Base-by-base conservation (phyloP, 495 filamentous ascomycete genomes). In the Xylaria grammica region DNA sequence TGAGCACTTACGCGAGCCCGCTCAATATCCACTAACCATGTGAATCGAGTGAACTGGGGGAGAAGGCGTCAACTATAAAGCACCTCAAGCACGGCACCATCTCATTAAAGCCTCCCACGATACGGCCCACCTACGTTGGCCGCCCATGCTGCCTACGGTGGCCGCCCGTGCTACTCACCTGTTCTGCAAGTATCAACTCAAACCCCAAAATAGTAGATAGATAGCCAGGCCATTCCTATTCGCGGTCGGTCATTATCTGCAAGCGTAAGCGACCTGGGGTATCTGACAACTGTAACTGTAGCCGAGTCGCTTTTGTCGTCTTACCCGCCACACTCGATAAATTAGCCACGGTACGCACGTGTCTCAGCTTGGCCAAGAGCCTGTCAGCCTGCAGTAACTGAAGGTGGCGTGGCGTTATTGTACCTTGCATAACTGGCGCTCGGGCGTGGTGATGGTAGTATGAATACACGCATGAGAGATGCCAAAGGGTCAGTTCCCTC, bases 251-350 rank as follows among this genome's bases (percentile, higher is more conserved):
- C 32, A 36, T 27, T 15, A 22, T 19, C 38, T 45, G 54, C 38
- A 38, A 40, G 52, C 32, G 3, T 55, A 55, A 55, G 52, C 52
- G 52, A 55, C 32, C 32, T 55, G 52, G 30, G 27, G 29, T 32
- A 17, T n/a, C 52, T 55, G 22, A 34, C 10, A 27, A 34, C 34
- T 56, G n/a, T n/a, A n/a, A n/a, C n/a, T 56, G 32, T 38, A 1
- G 22, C 19, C 34, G 51, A 36, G 15, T 7, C 30, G 22, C 30
- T 36, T 34, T 30, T 53, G 50, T 20, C 29, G 11, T 5, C 11
- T 36, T 36, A 17, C 34, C 11, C 40, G 32, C 34, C 51, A 54
- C 19, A 42, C 40, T 3, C 40, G 40, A 42, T 17, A 17, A 11
- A 42, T 17, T 17, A 42, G 40, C 40, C 13, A 42, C 40, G 13